Evolutionary conservation across 495 filamentous ascomycete species (phyloP).

Genomic region (Talaromyces liani): DNA sequence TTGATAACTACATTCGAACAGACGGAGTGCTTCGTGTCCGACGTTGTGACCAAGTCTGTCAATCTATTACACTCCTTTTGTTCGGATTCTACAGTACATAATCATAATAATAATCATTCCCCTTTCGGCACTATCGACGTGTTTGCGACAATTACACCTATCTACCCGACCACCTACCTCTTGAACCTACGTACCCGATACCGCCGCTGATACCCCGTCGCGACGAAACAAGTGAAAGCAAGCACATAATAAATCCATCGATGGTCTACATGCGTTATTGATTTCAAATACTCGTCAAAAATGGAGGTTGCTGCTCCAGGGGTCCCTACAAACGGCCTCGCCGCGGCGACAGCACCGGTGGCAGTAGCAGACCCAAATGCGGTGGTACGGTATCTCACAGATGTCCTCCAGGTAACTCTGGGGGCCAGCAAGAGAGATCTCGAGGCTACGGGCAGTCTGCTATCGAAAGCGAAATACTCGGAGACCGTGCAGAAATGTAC

Average conservation of each 20-base stretch:
- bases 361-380: conserved; percentile 47
- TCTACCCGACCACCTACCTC: neutral
- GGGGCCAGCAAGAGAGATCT: conserved; percentile 78
- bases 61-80: neutral
- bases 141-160: neutral
- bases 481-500: conserved; percentile 84
- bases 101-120: conserved; percentile 6
- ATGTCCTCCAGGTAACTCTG: conserved; percentile 74
- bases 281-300: conserved; percentile 16
- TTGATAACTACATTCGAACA: neutral
- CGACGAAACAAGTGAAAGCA: neutral
- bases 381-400: conserved; percentile 71
- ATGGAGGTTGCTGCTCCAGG: conserved; percentile 48
- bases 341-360: conserved; percentile 27
- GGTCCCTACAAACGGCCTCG: conserved; percentile 35
- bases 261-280: conserved; percentile 23
- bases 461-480: conserved; percentile 58
- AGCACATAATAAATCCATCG: conserved; percentile 9
- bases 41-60: neutral
- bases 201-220: neutral
- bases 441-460: conserved; percentile 68
- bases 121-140: neutral
- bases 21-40: neutral
- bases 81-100: neutral
- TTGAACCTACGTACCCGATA: neutral